Evolutionary conservation across 768 basidiomycete species (phyloP).

Genomic region (Serendipita sp.): DNA sequence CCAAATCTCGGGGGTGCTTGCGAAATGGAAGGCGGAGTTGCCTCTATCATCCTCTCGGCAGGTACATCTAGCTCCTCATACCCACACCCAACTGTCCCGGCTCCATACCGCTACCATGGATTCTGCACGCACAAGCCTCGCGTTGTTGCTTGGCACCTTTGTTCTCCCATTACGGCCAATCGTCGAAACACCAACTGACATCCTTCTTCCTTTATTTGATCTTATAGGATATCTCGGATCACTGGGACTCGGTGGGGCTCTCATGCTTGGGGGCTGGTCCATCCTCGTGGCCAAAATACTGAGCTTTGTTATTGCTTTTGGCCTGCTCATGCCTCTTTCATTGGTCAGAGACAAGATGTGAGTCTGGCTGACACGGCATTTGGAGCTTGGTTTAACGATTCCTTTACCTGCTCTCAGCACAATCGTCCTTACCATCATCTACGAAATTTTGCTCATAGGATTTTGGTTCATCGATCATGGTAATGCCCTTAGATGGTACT

Average conservation of each 20-base stretch:
- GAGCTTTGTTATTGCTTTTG: slow-evolving; percentile 79
- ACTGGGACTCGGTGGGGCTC: slow-evolving; percentile 64
- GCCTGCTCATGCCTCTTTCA: slow-evolving; percentile 51
- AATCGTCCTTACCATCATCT: slow-evolving; percentile 62
- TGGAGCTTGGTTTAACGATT: too few species aligned
- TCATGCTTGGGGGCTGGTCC: slow-evolving; percentile 73
- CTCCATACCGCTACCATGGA: not conserved
- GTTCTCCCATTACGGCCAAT: too few species aligned
- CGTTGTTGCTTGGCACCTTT: not conserved
- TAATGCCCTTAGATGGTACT: slow-evolving; percentile 71
- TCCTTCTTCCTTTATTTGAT: not conserved
- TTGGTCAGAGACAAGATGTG: too few species aligned
- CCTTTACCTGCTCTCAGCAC: slow-evolving; percentile 35
- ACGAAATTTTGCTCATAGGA: slow-evolving; percentile 75
- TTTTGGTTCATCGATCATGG: slow-evolving; percentile 95
- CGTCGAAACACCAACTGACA: not conserved
- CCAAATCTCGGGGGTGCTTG: slow-evolving; percentile 10
- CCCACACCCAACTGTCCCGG: not conserved
- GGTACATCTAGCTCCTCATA: slow-evolving; percentile 2
- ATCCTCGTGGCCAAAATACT: slow-evolving; percentile 84
- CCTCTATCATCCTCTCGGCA: slow-evolving; percentile 53
- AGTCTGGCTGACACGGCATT: too few species aligned
- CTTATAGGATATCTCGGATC: slow-evolving; percentile 66
- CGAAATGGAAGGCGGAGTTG: slow-evolving; percentile 50
- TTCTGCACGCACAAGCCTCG: not conserved